phyloP scores from a whole-genome alignment of 805 yeast genomes.

The Kregervanrija delftensis region DNA sequence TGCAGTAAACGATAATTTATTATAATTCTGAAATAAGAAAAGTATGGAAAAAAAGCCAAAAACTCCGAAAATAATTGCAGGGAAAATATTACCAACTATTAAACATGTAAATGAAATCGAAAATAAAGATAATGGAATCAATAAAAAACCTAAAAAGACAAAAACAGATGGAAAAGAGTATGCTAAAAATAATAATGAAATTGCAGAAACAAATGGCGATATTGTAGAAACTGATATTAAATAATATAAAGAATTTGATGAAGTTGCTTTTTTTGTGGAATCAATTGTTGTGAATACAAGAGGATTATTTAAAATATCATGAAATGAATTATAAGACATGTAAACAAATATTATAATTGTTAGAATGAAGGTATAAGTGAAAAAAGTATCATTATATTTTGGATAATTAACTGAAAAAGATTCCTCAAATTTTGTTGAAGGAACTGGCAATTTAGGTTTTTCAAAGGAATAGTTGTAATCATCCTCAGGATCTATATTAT shows the following conservation, averaged over 20 bases:
- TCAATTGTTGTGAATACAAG: not conserved
- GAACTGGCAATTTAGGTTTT: slow-evolving; percentile 24
- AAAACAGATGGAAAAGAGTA: slow-evolving; percentile 23
- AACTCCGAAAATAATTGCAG: slow-evolving; percentile 13
- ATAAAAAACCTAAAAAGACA: slow-evolving; percentile 22
- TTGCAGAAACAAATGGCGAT: slow-evolving; percentile 18
- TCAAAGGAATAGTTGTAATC: slow-evolving; percentile 26
- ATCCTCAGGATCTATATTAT: slow-evolving; percentile 19
- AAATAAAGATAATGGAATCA: slow-evolving; percentile 22
- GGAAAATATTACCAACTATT: slow-evolving; percentile 14
- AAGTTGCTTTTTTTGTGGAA: slow-evolving; percentile 1
- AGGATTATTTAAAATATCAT: slow-evolving; percentile 6
- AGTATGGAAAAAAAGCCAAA: slow-evolving; percentile 16
- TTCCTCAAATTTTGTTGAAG: slow-evolving; percentile 47
- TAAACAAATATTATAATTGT: slow-evolving; percentile 12
- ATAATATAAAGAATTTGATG: slow-evolving; percentile 5
- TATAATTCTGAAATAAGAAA: slow-evolving; percentile 20
- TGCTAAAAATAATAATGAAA: slow-evolving; percentile 16
- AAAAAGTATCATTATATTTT: slow-evolving; percentile 64
- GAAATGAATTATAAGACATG: slow-evolving; percentile 9
- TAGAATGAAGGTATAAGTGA: slow-evolving; percentile 42
- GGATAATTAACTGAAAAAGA: slow-evolving; percentile 61
- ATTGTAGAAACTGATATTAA: slow-evolving; percentile 7
- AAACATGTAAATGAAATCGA: slow-evolving; percentile 16
- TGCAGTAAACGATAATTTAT: slow-evolving; percentile 24